A percentile compares a stretch with the other conserved stretches of the same genome.
Conservation (phyloP, 2,329 filamentous ascomycete genomes). For the Colletotrichum sp. region DNA sequence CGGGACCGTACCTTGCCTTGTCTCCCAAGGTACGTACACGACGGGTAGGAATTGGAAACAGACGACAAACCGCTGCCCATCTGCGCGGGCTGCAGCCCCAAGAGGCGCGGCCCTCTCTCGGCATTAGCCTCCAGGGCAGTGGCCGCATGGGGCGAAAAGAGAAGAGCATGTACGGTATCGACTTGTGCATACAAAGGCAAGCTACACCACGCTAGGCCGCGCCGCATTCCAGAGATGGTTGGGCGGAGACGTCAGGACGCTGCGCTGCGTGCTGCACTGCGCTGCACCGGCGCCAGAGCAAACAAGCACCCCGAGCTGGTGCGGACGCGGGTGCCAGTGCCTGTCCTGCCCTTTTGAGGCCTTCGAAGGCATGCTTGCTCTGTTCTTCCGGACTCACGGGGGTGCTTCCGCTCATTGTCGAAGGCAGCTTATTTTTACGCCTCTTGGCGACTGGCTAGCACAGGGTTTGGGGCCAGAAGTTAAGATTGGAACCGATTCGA, state of each 20-base stretch:
- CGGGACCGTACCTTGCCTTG: constrained; percentile 17
- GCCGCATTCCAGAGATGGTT: constrained; percentile 14
- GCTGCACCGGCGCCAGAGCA: not conserved
- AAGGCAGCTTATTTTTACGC: constrained; percentile 1
- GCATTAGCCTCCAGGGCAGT: constrained; percentile 20
- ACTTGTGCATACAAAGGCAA: constrained; percentile 10
- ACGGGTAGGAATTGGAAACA: constrained; percentile 21
- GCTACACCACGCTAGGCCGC: constrained; percentile 1
- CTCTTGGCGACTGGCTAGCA: not conserved
- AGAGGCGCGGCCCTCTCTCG: constrained; percentile 22
- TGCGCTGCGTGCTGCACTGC: not conserved
- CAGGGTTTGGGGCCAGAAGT: not conserved
- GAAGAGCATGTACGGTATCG: constrained; percentile 1
- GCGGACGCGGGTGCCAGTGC: not conserved
- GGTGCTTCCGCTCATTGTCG: not conserved
- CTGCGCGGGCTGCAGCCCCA: constrained; percentile 20
- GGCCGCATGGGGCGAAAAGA: constrained; percentile 17
- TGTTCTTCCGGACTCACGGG: not conserved
- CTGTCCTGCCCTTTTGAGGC: not conserved
- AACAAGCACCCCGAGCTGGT: not conserved
- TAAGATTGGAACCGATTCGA: not conserved
- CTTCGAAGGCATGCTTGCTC: not conserved
- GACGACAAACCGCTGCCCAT: constrained; percentile 18
- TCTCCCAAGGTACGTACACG: constrained; percentile 15
- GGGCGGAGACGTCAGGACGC: constrained; percentile 14